Evolutionary conservation across 2,329 filamentous ascomycete genomes (phyloP).

Genomic region (Calonectria hawksworthii): DNA sequence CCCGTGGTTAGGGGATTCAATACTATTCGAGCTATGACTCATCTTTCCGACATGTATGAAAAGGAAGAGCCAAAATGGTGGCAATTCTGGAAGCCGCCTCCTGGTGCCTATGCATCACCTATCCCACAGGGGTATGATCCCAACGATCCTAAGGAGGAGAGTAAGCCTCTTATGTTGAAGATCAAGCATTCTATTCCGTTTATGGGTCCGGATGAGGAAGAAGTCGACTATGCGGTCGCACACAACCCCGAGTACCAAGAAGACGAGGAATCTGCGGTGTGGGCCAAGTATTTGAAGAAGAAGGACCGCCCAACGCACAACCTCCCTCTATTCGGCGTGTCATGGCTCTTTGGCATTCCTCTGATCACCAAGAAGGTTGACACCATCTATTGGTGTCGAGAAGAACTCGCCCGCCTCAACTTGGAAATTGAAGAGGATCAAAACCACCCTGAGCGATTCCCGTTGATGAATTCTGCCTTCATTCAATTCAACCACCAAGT

Average conservation of each 20-base stretch:
- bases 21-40: slow-evolving; percentile 65
- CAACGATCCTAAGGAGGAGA: slow-evolving; percentile 51
- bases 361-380: slow-evolving; percentile 92
- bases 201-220: slow-evolving; percentile 56
- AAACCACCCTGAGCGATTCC: slow-evolving; percentile 85
- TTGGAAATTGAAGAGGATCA: slow-evolving; percentile 94
- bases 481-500: slow-evolving; percentile 99
- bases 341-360: slow-evolving; percentile 85
- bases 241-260: slow-evolving; percentile 71
- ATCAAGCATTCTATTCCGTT: slow-evolving; percentile 67
- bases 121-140: slow-evolving; percentile 68
- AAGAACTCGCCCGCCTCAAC: slow-evolving; percentile 88
- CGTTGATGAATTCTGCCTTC: slow-evolving; percentile 95
- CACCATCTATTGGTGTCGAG: slow-evolving; percentile 91
- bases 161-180: slow-evolving; percentile 65
- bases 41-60: slow-evolving; percentile 64
- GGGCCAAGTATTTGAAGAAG: slow-evolving; percentile 85
- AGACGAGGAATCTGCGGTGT: slow-evolving; percentile 75
- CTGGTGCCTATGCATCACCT: slow-evolving; percentile 72
- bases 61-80: slow-evolving; percentile 66
- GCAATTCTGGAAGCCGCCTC: slow-evolving; percentile 75
- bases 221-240: slow-evolving; percentile 72
- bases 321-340: slow-evolving; percentile 71
- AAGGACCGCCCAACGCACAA: slow-evolving; percentile 90
- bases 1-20: slow-evolving; percentile 53